Base-by-base conservation (phyloP, 192 early-diverging fungal species). In the Jimgerdemannia flammicorona region DNA sequence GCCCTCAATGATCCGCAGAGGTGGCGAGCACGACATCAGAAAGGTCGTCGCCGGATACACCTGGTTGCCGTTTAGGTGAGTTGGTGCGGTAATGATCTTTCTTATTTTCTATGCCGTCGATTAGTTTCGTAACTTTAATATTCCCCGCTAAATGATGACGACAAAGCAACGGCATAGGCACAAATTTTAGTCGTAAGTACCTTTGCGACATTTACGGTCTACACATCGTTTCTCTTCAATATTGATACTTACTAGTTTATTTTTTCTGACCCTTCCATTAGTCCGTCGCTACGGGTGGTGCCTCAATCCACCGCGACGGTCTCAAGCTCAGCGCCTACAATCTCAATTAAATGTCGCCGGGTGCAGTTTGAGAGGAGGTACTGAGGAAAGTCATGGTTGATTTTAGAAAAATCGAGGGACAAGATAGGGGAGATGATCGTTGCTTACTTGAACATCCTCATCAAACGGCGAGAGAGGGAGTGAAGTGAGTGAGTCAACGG, bases 11-110 rank as follows among this genome's bases (percentile, higher is more conserved):
- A 14, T 77, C 69, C 49, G 0, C 7, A 7, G 66, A 29, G 11
- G 69, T 63, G 72, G 68, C 18, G 73, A 67, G 4, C 54, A 44
- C 17, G 77, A 59, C 0, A 14, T 14, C 49, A 59, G 14, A 59
- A 14, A 6, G 49, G 49, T 69, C 14, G 49, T 6, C 49, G 49
- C 49, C 6, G 77, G 80, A 18, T 86, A 78, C 43, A 59, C 82
- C 9, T 91, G 81, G 74, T 67, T 89, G 19, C 81, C 91, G n/a
- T 93, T 93, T 74, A 85, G 89, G 29, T 29, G 29, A 29, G 29
- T 29, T 29, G 29, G 29, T 29, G 29, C 29, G 29, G 29, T 29
- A 29, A 29, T 29, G 29, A 1, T 29, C 29, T 29, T 29, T 29
- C 29, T 29, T 29, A 1, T 29, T 29, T 29, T 29, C 29, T 29